Evolutionary conservation across 2,329 filamentous ascomycete species (phyloP), one percentile per base, ranked within the genome.

Genomic region (Stagonosporopsis rhizophila): DNA sequence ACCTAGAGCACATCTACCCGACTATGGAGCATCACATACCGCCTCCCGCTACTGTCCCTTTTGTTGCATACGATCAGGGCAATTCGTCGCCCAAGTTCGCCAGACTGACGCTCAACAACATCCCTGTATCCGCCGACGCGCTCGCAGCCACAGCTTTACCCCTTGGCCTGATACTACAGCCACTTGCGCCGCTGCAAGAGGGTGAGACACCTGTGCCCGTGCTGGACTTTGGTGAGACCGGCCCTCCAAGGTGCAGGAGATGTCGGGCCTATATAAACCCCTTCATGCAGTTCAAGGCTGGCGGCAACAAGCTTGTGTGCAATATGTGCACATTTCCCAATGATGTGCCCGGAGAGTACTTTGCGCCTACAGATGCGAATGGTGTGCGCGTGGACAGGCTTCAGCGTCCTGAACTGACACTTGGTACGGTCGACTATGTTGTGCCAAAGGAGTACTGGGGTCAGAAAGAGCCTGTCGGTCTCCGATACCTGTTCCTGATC

Each of bases 361-460:
- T 96, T 75, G 90, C 91, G 51, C 93, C 95, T 17, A 92, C 91
- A 23, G 94, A 91, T 68, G 91, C 91, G 4, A 88, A 91, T 53
- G 95, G 95, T 17, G 86, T 92, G 38, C 88, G 95, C 54, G 87
- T 96, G 45, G 95, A 99, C 77, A 87, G 95, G 44, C 85, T 93
- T 71, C 90, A 96, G 73, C 85, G 95, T 48, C 93, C 94, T 0
- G 95, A 99, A 78, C 82, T 99, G 68, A 91, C 89, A 68, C 85
- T 91, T 53, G 95, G 95, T 34, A 98, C 95, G 0, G 94, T 98
- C 41, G 95, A 99, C 73, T 99, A 96, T 73, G 83, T 95, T 58
- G 96, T 99, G 14, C 95, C 95, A 15, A 98, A 97, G 79, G 95
- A 99, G 78, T 99, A 99, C 79, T 99, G 93, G 91, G 94, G 92